Evolutionary conservation across 495 filamentous ascomycete species (phyloP), one percentile per base, ranked within the genome.

Genomic region (Pseudoneurospora amorphoporcata): DNA sequence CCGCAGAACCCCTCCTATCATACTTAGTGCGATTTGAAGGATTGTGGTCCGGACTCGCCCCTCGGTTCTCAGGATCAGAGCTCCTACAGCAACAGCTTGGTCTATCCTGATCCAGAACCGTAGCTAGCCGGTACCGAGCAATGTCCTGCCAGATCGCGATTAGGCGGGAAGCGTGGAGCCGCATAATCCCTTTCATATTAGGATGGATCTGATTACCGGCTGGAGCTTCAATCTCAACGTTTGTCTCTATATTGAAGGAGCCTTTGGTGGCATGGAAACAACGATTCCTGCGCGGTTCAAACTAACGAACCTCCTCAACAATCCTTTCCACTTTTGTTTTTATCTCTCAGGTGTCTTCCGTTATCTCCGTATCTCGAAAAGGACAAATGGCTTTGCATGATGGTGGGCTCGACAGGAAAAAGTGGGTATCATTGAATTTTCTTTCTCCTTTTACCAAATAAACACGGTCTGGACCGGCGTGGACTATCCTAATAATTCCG

Each of bases 1-100:
- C 91, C 92, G 2, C 87, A 88, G 41, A 74, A 77, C n/a, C 71
- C 78, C n/a, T 81, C 86, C 43, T 94, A 92, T 65, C 53, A 65
- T 65, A 35, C 53, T 32, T 65, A 65, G 53, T 65, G 7, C 74
- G 90, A 78, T 35, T 73, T 74, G 23, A 80, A 80, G 73, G 41
- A 69, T 45, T 71, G 77, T n/a, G 78, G 77, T 75, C 79, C 77
- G 10, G 82, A 85, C 70, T 77, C 84, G 69, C 85, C 82, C 82
- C 73, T 79, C n/a, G 75, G 71, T 37, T 77, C 75, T 58, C 81
- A 78, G 72, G 82, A 79, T 73, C 43, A 68, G 32, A 69, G 38
- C 8, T n/a, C 10, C 29, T 12, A n/a, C 40, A 17, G 37, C 12
- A 19, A 43, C 61, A 23, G 39, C 29, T 68, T 53, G 17, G 19